Evolutionary conservation across 2,329 filamentous ascomycete species (phyloP), one percentile per base, ranked within the genome.

Genomic region (Ascochyta pisi): DNA sequence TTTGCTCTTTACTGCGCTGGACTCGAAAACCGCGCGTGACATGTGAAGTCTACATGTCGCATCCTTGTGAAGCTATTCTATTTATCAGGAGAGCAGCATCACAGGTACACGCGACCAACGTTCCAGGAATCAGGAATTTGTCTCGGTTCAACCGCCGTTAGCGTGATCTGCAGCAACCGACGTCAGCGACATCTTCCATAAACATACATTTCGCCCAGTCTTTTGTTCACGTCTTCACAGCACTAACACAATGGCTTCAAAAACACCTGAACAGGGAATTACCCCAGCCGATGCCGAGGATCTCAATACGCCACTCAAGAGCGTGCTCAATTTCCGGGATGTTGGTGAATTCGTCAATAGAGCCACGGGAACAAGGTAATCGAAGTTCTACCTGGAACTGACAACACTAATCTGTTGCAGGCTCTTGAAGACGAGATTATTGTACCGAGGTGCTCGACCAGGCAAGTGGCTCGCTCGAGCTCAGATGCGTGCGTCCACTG

Each of bases 311-410:
- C 66, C 69, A 5, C 52, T 75, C 19, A 60, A 69, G 47, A 74
- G 59, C 26, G 64, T 77, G 22, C 58, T 69, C 15, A 77, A 77
- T 52, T 77, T 76, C 58, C 68, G 74, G 44, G 74, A 77, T 67
- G 73, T 71, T 27, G 68, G 70, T 22, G 60, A 58, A 3, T 70
- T 68, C 26, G 62, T 74, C 51, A 75, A 75, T 29, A 52, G 61
- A 8, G 53, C 60, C 8, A 60, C 57, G 6, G 62, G 60, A 2
- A 54, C 57, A 37, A 62, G 54, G 69, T 69, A 53, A 23, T 47
- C 43, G 27, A 22, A 31, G 3, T 6, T 19, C 22, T 10, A 16
- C 12, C 6, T 9, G 15, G 10, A 24, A 13, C 9, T 10, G 4
- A 40, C 22, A n/a, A 16, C 49, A 16, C 24, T 26, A 31, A 33